A percentile compares a stretch with the other conserved stretches of the same genome.
These are phyloP conservation scores for Astragalus membranaceus DNA, from an alignment of 306 rosid species.

Conservation along the genomic window DNA sequence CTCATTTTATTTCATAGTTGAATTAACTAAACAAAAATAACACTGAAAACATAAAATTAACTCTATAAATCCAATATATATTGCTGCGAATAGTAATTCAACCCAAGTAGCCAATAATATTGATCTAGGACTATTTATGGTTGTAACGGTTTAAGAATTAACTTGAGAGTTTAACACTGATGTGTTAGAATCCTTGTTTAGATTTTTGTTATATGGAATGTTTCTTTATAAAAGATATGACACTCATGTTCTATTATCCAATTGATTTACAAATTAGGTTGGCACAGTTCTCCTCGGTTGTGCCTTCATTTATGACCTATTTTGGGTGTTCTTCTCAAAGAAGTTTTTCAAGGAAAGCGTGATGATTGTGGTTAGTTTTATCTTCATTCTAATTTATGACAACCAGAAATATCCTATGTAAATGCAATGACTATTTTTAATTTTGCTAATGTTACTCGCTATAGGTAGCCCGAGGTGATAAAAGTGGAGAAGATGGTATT, in stretches of 20 bases:
- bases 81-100: too few species aligned
- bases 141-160: too few species aligned
- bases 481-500: conserved; percentile 91
- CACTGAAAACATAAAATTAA: too few species aligned
- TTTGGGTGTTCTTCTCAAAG: conserved; percentile 90
- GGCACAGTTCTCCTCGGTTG: conserved; percentile 91
- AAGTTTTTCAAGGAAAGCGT: conserved; percentile 86
- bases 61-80: too few species aligned
- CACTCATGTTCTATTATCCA: conserved; percentile 18
- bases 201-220: neutral
- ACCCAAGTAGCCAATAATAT: too few species aligned
- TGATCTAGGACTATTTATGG: too few species aligned
- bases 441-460: neutral
- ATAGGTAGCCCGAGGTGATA: conserved; percentile 92
- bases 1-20: too few species aligned
- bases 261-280: conserved; percentile 47
- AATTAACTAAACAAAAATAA: too few species aligned
- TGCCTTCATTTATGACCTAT: conserved; percentile 81
- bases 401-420: neutral
- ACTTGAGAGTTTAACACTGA: too few species aligned
- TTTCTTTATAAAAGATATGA: conserved; percentile 1
- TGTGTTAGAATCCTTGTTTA: neutral
- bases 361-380: conserved; percentile 90
- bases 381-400: conserved; percentile 1
- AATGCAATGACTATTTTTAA: conserved; percentile 9